Percentiles rank a stretch among this genome's conserved stretches.
phyloP scores from a whole-genome alignment of 2,329 filamentous ascomycete species.

The Proliferodiscus dingleyae region DNA sequence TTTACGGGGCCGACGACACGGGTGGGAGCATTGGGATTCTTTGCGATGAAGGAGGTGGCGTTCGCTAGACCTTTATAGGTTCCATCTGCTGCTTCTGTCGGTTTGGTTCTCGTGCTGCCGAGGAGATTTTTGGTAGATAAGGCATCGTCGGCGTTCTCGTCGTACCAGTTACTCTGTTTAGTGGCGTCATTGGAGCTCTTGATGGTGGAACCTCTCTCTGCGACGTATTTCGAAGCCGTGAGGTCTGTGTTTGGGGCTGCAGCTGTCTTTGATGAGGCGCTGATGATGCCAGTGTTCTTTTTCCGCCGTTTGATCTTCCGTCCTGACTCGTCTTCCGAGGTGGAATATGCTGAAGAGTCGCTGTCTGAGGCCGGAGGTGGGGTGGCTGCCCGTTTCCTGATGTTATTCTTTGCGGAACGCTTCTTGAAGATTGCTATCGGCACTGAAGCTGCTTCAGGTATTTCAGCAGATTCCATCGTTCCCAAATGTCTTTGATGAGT shows the following conservation, averaged over 20 bases:
- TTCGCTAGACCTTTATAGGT: conserved; percentile 74
- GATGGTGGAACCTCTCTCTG: conserved; percentile 59
- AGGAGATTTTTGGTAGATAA: conserved; percentile 48
- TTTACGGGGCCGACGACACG: conserved; percentile 80
- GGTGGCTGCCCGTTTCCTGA: conserved; percentile 76
- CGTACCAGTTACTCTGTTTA: conserved; percentile 84
- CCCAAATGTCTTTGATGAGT: not conserved
- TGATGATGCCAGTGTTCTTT: conserved; percentile 61
- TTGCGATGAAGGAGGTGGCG: conserved; percentile 68
- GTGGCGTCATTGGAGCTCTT: conserved; percentile 79
- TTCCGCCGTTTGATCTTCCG: conserved; percentile 73
- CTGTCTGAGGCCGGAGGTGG: conserved; percentile 65
- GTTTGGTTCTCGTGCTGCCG: conserved; percentile 46
- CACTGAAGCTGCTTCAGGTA: not conserved
- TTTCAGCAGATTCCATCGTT: conserved; percentile 6
- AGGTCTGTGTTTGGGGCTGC: conserved; percentile 39
- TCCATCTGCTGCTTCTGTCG: conserved; percentile 47
- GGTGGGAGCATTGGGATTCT: conserved; percentile 68
- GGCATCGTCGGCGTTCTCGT: conserved; percentile 52
- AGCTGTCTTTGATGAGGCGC: conserved; percentile 52
- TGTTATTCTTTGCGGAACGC: conserved; percentile 69
- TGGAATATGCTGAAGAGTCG: conserved; percentile 60
- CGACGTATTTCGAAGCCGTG: conserved; percentile 50
- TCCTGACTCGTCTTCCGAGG: conserved; percentile 73
- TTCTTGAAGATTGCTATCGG: conserved; percentile 76